Conservation (phyloP, 176 grass and related monocot genomes). For the Rhynchospora tenuis region DNA sequence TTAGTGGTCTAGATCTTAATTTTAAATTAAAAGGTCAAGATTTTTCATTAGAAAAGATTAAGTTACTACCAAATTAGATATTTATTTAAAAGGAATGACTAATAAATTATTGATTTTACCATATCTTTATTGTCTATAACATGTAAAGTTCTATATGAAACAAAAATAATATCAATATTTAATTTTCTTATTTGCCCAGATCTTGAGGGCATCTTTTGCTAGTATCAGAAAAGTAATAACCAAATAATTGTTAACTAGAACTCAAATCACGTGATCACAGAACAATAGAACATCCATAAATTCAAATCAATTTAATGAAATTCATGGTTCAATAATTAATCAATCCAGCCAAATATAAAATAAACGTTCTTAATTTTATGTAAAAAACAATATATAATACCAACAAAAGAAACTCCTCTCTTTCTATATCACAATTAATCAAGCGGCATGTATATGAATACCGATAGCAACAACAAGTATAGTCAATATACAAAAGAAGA, state of each 20-base stretch:
- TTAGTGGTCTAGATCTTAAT: too few relatives aligned
- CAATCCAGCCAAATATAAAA: slow-evolving; percentile 2
- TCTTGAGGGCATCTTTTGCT: too few relatives aligned
- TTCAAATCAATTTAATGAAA: slow-evolving; percentile 14
- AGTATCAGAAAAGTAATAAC: background rate
- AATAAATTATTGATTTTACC: too few relatives aligned
- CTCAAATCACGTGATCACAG: slow-evolving; percentile 1
- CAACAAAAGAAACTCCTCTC: background rate
- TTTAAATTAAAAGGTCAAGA: too few relatives aligned
- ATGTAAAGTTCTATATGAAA: too few relatives aligned
- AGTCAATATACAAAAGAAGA: slow-evolving; percentile 83
- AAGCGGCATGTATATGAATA: slow-evolving; percentile 69
- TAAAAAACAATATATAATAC: background rate
- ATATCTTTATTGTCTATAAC: too few relatives aligned
- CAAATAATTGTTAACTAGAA: background rate
- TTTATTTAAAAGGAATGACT: too few relatives aligned
- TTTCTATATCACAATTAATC: background rate
- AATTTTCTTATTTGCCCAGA: too few relatives aligned
- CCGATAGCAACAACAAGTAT: slow-evolving; percentile 71
- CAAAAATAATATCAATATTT: too few relatives aligned
- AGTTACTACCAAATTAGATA: too few relatives aligned
- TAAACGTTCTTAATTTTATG: background rate
- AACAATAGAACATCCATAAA: background rate
- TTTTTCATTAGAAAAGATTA: too few relatives aligned
- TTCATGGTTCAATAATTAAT: background rate